A percentile compares a stretch with the other conserved stretches of the same genome.
Conservation (phyloP, 768 basidiomycete species). For the Cubamyces sp. region DNA sequence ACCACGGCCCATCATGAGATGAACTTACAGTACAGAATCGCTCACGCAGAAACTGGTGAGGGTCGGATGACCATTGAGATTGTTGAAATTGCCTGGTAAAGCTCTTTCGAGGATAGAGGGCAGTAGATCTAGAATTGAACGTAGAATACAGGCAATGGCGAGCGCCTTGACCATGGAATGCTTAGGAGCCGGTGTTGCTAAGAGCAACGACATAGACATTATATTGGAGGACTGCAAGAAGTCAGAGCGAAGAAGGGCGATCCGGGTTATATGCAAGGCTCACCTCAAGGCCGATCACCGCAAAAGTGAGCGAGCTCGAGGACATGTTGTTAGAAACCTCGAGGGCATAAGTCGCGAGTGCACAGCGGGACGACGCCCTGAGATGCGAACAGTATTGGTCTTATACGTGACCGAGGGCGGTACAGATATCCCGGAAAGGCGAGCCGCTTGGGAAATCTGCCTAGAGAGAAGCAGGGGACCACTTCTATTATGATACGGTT, state of each 20-base stretch:
- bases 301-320: constrained; percentile 13
- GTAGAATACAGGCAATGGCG: constrained; percentile 24
- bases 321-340: background rate
- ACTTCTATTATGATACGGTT: constrained; percentile 16
- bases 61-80: background rate
- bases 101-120: constrained; percentile 17
- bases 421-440: background rate
- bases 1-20: too few relatives aligned
- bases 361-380: background rate
- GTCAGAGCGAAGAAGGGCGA: background rate
- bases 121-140: constrained; percentile 24
- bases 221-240: constrained; percentile 16
- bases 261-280: background rate
- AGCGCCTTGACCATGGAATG: constrained; percentile 30
- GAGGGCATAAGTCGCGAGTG: background rate
- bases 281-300: constrained; percentile 29
- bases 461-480: constrained; percentile 8
- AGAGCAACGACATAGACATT: constrained; percentile 16
- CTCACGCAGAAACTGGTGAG: constrained; percentile 25
- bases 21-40: constrained; percentile 25
- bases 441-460: constrained; percentile 19
- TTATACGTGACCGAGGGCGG: background rate
- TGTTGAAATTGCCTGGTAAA: constrained; percentile 3
- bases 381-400: background rate
- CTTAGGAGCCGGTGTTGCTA: constrained; percentile 29